Base-by-base conservation (phyloP, 1,284 basidiomycete species). In the Polyporus tsugae region DNA sequence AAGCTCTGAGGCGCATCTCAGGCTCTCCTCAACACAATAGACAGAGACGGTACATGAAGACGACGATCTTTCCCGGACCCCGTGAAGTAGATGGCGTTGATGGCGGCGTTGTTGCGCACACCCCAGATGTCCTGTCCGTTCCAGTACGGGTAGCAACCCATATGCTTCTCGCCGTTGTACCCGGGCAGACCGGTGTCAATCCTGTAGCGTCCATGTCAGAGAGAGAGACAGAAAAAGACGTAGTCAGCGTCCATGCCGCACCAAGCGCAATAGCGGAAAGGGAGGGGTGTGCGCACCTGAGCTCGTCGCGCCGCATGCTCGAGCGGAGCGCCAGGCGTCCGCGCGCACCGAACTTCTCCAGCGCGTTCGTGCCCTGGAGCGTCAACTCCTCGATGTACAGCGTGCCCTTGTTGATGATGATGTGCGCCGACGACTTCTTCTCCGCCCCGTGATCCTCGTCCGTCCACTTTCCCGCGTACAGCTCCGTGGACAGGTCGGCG, bases 151-250 rank as follows among this genome's bases (percentile, higher is more conserved):
- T 75, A 75, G 60, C 75, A 77, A n/a, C 74, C 71, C 72, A 75
- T 70, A 74, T 86, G 63, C 82, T 86, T 67, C 81, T 89, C 36
- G 85, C 88, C 65, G 77, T 87, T 70, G 77, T 87, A 55, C 84
- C 88, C 7, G 78, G 72, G 71, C 4, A 72, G 63, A 7, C 75
- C 75, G 11, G 70, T 72, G 64, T 75, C 74, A 29, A 75, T 38
- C 19, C 65, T 75, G 60, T 39, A 46, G 6, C 13, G 22, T 44
- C 17, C 10, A 41, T n/a, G n/a, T n/a, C n/a, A n/a, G n/a, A n/a
- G n/a, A n/a, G n/a, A n/a, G n/a, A n/a, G n/a, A n/a, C n/a, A n/a
- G n/a, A n/a, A n/a, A n/a, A n/a, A n/a, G n/a, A n/a, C n/a, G n/a
- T n/a, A n/a, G n/a, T n/a, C n/a, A n/a, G n/a, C n/a, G n/a, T n/a